A percentile compares a stretch with the other conserved stretches of the same genome.
Conservation (phyloP, 495 filamentous ascomycete species). For the Penicillium antarcticum region DNA sequence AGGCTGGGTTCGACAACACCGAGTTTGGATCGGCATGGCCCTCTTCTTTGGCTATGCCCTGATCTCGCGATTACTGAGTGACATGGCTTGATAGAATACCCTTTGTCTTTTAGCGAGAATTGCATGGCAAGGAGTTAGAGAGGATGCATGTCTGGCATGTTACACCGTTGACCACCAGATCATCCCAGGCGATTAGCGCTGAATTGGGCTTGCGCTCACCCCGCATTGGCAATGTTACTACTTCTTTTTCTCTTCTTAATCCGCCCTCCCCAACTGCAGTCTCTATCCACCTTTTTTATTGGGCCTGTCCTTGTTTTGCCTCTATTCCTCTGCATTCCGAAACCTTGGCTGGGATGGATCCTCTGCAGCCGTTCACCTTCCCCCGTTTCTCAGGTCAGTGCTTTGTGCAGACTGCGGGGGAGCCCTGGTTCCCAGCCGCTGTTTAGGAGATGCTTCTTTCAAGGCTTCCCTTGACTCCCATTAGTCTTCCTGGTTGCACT, state of each 20-base stretch:
- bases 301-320: conserved; percentile 5
- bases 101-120: not conserved
- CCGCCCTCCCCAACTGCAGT: conserved; percentile 10
- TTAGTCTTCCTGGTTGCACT: conserved; percentile 2
- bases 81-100: conserved; percentile 34
- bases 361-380: conserved; percentile 23
- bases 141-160: conserved; percentile 4
- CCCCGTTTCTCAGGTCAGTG: conserved; percentile 28
- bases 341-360: conserved; percentile 25
- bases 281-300: conserved; percentile 8
- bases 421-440: not conserved
- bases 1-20: conserved; percentile 76
- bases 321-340: not conserved
- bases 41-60: conserved; percentile 76
- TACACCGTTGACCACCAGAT: conserved; percentile 22
- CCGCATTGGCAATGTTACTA: conserved; percentile 22
- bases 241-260: conserved; percentile 22
- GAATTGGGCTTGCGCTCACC: conserved; percentile 24
- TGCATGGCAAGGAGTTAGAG: not conserved
- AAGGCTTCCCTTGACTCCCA: not conserved
- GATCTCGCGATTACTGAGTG: conserved; percentile 67
- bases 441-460: too few relatives aligned
- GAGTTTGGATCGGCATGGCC: conserved; percentile 63
- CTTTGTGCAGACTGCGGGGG: not conserved
- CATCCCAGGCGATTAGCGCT: conserved; percentile 11